These are phyloP conservation scores for Dentipellis sp. DNA, from an alignment of 768 basidiomycete species.

Conservation along the genomic window DNA sequence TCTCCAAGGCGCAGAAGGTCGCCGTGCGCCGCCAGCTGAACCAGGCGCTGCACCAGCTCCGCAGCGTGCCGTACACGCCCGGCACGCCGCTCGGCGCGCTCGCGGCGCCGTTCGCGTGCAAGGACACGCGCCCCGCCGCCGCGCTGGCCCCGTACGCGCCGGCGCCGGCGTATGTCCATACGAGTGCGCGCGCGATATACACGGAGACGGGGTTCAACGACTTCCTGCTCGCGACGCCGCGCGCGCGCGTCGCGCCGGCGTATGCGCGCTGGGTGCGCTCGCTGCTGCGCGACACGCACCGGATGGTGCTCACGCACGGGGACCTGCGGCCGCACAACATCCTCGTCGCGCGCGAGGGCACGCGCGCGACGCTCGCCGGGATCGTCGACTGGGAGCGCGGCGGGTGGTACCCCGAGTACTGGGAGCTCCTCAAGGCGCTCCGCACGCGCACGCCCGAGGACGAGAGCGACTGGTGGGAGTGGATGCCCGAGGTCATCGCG, in stretches of 20 bases:
- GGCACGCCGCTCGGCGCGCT: neutral
- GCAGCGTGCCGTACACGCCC: neutral
- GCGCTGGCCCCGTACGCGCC: neutral
- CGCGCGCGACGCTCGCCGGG: constrained; percentile 18
- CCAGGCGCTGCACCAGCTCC: neutral
- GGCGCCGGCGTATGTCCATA: neutral
- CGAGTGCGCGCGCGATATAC: neutral
- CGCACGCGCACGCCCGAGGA: constrained; percentile 9
- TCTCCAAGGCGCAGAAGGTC: neutral
- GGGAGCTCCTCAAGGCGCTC: constrained; percentile 23
- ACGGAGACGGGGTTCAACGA: neutral
- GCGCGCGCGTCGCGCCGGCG: neutral
- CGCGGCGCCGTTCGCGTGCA: neutral
- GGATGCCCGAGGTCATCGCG: neutral
- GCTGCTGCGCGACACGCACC: constrained; percentile 1
- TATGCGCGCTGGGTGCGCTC: neutral
- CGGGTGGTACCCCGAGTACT: constrained; percentile 28
- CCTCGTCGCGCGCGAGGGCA: constrained; percentile 20
- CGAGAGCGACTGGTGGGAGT: neutral
- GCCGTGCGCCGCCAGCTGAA: neutral
- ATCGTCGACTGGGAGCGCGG: constrained; percentile 29
- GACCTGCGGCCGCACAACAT: constrained; percentile 37
- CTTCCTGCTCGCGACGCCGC: neutral
- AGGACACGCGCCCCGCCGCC: neutral
- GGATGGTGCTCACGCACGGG: constrained; percentile 28